Conservation (phyloP, 257 asterid species). For the Solanum pinnatisectum region DNA sequence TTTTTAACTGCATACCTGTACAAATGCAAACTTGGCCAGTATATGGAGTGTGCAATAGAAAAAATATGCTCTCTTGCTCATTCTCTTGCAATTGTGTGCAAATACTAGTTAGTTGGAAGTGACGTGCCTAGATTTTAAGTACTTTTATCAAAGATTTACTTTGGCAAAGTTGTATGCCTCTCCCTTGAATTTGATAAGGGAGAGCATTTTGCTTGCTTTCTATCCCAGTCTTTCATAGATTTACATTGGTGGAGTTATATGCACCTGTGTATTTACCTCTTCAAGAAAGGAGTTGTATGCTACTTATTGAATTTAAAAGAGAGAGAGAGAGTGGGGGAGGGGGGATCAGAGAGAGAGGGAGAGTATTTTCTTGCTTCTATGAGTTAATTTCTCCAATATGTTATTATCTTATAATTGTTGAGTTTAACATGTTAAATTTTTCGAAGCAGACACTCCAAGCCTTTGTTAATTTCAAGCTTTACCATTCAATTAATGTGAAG, state of each 20-base stretch:
- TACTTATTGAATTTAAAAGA: neutral
- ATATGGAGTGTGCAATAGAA: neutral
- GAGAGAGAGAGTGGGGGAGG: neutral
- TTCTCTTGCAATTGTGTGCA: neutral
- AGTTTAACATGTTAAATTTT: neutral
- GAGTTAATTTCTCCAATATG: neutral
- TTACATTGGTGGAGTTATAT: neutral
- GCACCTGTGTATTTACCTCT: neutral
- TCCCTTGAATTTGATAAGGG: neutral
- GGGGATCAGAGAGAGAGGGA: neutral
- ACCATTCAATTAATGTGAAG: slow-evolving; percentile 59
- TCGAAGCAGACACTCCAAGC: slow-evolving; percentile 74
- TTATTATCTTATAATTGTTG: neutral
- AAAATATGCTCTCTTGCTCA: neutral
- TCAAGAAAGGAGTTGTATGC: neutral
- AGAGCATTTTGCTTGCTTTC: neutral
- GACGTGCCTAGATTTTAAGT: neutral
- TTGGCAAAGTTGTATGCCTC: neutral
- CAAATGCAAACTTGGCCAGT: neutral
- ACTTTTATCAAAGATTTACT: neutral
- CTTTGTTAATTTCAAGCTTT: slow-evolving; percentile 63
- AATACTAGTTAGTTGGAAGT: neutral
- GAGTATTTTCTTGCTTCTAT: neutral
- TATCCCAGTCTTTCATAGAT: neutral
- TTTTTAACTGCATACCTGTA: neutral